Evolutionary conservation across 2,329 filamentous ascomycete genomes (phyloP), one percentile per base, ranked within the genome.

Genomic region (Corynespora cassiicola): DNA sequence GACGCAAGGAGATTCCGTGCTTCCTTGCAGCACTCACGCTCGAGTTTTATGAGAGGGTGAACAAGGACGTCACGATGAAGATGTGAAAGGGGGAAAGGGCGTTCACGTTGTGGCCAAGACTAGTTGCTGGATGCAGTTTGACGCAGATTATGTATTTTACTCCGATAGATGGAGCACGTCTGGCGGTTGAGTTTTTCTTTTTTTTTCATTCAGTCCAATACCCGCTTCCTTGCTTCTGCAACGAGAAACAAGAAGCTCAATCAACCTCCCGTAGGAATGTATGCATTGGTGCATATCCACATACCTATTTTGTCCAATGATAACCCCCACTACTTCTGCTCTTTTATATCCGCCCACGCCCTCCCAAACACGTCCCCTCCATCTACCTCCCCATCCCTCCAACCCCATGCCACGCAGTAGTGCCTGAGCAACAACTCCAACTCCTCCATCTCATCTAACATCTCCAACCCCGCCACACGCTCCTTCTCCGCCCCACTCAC

Each of bases 401-500:
- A 95, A 1, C 85, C 94, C 92, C 92, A 97, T 4, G 84, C 85
- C 27, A 99, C 79, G 49, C 91, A 84, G 61, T 99, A 99, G 74
- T 99, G 94, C 50, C 80, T 82, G 1, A 90, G 88, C 54, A 99
- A 70, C 53, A 99, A 69, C 58, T 86, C 78, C 87, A 94, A 95
- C 72, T 99, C 94, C 69, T 99, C 94, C 16, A 96, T 79, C 70
- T 99, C 94, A 70, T 99, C 94, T 47, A 99, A 69, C 58, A 94
- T 90, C 66, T 99, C 91, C 17, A 96, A 66, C 8, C 73, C 69
- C 49, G 91, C 86, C 1, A 97, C 82, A 31, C 91, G 76, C 58
- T 88, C 85, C 68, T 89, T 91, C 69, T 97, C 92, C 2, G 74
- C 73, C 1, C 75, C 62, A 0, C 64, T 60, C 3, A 95, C 75